phyloP scores from a whole-genome alignment of 2,329 filamentous ascomycete genomes.

The Emergomyces africanus region DNA sequence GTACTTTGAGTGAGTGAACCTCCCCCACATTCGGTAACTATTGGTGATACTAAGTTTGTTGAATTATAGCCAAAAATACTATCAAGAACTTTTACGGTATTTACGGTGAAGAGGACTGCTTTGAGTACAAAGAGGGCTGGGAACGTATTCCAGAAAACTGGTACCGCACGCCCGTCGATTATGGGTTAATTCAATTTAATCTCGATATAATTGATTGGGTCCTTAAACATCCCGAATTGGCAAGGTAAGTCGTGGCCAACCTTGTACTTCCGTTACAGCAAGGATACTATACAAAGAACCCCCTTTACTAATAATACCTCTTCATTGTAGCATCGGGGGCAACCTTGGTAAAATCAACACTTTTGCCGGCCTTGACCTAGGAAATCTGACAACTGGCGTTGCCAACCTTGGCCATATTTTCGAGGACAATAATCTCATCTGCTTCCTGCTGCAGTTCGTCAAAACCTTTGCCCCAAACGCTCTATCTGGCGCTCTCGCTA shows the following conservation, averaged over 20 bases:
- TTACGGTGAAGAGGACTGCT: constrained; percentile 27
- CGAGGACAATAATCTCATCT: constrained; percentile 29
- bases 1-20: constrained; percentile 23
- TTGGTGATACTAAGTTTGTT: constrained; percentile 3
- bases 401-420: constrained; percentile 23
- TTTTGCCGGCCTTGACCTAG: constrained; percentile 36
- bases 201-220: constrained; percentile 29
- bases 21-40: background rate
- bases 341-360: constrained; percentile 40
- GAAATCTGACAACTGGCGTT: constrained; percentile 32
- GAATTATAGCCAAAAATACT: constrained; percentile 23
- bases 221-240: constrained; percentile 31
- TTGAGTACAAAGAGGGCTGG: constrained; percentile 36
- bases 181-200: constrained; percentile 33
- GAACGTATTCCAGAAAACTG: constrained; percentile 43
- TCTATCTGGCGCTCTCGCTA: constrained; percentile 18
- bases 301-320: background rate
- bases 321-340: constrained; percentile 34
- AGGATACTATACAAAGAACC: background rate
- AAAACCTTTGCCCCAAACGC: constrained; percentile 22
- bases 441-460: constrained; percentile 26
- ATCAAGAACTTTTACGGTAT: constrained; percentile 39
- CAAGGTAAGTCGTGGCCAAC: constrained; percentile 13
- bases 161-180: constrained; percentile 36
- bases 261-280: background rate